Conservation (phyloP, 2,329 filamentous ascomycete genomes). For the Cryphonectria nitschkei region DNA sequence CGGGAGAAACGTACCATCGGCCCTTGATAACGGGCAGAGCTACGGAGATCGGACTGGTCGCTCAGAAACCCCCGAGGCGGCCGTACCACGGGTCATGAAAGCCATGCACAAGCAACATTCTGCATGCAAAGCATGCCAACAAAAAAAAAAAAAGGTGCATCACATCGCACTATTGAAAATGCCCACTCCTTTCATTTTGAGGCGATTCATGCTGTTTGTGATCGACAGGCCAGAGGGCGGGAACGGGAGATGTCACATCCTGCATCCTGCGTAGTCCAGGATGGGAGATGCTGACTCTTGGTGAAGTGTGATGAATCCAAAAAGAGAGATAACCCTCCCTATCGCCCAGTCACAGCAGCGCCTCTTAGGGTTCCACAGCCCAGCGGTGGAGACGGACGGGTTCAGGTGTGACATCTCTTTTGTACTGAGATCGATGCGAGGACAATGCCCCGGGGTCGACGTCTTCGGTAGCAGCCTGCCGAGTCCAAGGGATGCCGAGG, state of each 20-base stretch:
- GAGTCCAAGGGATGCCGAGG: slow-evolving; percentile 1
- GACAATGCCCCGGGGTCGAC: not conserved
- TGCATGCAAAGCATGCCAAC: not conserved
- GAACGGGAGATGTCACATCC: slow-evolving; percentile 1
- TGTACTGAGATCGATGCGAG: not conserved
- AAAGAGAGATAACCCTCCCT: not conserved
- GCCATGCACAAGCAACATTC: slow-evolving; percentile 20
- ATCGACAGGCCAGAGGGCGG: not conserved
- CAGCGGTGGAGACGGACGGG: not conserved
- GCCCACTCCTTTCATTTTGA: not conserved
- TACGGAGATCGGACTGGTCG: slow-evolving; percentile 17
- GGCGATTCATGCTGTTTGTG: slow-evolving; percentile 4
- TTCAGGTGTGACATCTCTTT: not conserved
- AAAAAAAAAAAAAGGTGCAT: not conserved
- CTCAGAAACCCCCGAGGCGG: not conserved
- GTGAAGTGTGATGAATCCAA: not conserved
- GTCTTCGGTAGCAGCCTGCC: slow-evolving; percentile 3
- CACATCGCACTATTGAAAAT: slow-evolving; percentile 6
- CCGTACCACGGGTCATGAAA: slow-evolving; percentile 17
- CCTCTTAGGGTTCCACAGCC: not conserved
- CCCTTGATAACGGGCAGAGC: slow-evolving; percentile 11
- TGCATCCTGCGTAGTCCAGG: not conserved
- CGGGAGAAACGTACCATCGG: slow-evolving; percentile 23
- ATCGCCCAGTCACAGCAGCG: not conserved
- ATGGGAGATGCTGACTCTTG: not conserved